Evolutionary conservation across 495 filamentous ascomycete species (phyloP), one percentile per base, ranked within the genome.

Genomic region (Aspergillus egyptiacus): DNA sequence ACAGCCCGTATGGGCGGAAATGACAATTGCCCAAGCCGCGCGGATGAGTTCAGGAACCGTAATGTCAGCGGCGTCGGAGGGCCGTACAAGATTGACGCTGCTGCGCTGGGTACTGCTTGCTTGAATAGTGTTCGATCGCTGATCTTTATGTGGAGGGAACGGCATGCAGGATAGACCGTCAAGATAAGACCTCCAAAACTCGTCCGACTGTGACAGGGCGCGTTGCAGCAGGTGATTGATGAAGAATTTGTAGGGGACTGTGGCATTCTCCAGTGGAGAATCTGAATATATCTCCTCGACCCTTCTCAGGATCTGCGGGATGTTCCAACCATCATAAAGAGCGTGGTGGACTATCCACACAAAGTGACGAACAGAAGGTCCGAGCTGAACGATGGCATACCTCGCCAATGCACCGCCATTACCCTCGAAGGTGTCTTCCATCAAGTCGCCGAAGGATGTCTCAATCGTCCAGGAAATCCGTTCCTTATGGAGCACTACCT

Each of bases 281-380:
- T 48, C 42, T 2, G 43, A 53, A 43, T 74, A 77, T 22, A 70
- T 67, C 19, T 73, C 62, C 22, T 82, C 76, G 8, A 84, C 72
- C 47, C 72, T 72, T 17, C 77, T 68, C 36, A 82, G 65, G n/a
- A 85, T 65, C 15, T 79, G 62, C 13, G 73, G 71, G 61, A 84
- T 70, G 13, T 73, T 81, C 79, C 82, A 85, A 7, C 82, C 84
- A 59, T 89, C 85, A 44, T 86, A 88, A 0, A 89, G 60, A 1
- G 81, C 78, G 49, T 89, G 85, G 43, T 88, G 84, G 33, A 82
- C 73, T 2, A 77, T 80, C 66, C 82, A 76, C 0, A 83, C 73
- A 34, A 87, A 79, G 51, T 78, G 67, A 1, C 53, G 52, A 24
- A 50, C 27, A n/a, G 57, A 62, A 6, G 37, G 38, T 20, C 34